These are phyloP conservation scores for Microcyclospora pomicola DNA, from an alignment of 2,329 filamentous ascomycete genomes.

Conservation along the genomic window DNA sequence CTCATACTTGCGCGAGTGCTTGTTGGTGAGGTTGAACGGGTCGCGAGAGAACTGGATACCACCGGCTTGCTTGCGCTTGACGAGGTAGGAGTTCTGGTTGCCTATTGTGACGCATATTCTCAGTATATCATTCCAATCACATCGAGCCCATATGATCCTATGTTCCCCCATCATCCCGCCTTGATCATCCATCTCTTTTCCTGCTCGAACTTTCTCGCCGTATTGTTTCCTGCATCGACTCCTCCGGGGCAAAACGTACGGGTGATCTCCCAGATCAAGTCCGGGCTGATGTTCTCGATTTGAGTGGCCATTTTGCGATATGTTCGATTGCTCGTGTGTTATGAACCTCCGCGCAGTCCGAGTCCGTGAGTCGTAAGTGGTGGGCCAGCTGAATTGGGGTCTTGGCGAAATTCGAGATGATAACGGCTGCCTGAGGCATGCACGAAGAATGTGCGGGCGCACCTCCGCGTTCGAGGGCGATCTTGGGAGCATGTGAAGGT, in stretches of 20 bases:
- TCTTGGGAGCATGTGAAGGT: no score
- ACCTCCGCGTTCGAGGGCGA: no score
- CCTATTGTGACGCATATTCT: constrained; percentile 36
- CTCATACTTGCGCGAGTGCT: constrained; percentile 84
- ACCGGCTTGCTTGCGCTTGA: constrained; percentile 71
- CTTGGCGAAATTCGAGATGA: no score
- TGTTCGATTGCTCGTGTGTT: neutral
- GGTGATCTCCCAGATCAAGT: constrained; percentile 89
- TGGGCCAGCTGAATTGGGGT: no score
- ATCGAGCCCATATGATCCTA: constrained; percentile 1
- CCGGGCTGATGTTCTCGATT: constrained; percentile 59
- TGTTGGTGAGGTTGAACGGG: constrained; percentile 84
- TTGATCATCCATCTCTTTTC: constrained; percentile 1
- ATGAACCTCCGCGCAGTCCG: neutral
- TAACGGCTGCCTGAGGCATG: no score
- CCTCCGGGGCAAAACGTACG: constrained; percentile 49
- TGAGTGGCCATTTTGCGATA: constrained; percentile 42
- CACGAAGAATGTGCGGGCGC: no score
- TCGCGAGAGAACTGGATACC: constrained; percentile 87
- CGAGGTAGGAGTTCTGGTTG: constrained; percentile 76
- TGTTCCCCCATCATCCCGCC: constrained; percentile 1
- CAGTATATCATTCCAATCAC: constrained; percentile 8
- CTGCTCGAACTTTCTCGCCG: neutral
- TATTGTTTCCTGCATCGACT: constrained; percentile 1
- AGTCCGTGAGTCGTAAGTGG: neutral